Base-by-base conservation (phyloP, 2,329 filamentous ascomycete genomes). In the Dothideomycetes sp. region DNA sequence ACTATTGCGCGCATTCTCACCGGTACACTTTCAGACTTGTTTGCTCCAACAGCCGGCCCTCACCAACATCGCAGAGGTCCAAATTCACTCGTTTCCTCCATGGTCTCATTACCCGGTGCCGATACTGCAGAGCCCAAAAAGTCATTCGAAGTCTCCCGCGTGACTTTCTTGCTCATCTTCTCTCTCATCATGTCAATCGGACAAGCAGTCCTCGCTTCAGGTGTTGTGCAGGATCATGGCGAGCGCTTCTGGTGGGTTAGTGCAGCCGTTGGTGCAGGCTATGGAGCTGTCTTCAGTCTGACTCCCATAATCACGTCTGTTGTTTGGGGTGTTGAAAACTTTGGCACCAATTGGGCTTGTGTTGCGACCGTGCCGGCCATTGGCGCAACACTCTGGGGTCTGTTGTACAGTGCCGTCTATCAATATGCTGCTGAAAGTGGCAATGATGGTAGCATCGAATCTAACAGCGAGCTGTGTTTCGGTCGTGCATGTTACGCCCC, bases 271-370 rank as follows among this genome's bases (percentile, higher is more conserved):
- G 91, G 91, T 5, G 80, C 87, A 1, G 91, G 91, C 31, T 96
- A 98, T 57, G 91, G 91, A 31, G 88, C 88, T 22, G 77, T 88
- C 16, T 98, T 96, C 67, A 83, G 78, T 33, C 73, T 96, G 5
- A 83, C 84, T 0, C 91, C 91, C 2, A 88, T 96, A 49, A 84
- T 96, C 43, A 82, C 95, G 51, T 86, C 81, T n/a, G 87, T 95
- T 8, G 89, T 98, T 32, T 98, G 91, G 91, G 91, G 91, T 18
- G 87, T 94, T 0, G 88, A 96, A 67, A 98, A 96, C 59, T 96
- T 98, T 58, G 91, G 86, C 44, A 98, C 91, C 0, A 96, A 98
- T 54, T 98, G 89, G 79, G 91, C 91, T 8, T 88, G 96, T 46
- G 79, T 96, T 6, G 87, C 88, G 29, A 91, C 93, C 70, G 80